Conservation (phyloP, 2,329 filamentous ascomycete genomes). For the Xylariaceae sp. region DNA sequence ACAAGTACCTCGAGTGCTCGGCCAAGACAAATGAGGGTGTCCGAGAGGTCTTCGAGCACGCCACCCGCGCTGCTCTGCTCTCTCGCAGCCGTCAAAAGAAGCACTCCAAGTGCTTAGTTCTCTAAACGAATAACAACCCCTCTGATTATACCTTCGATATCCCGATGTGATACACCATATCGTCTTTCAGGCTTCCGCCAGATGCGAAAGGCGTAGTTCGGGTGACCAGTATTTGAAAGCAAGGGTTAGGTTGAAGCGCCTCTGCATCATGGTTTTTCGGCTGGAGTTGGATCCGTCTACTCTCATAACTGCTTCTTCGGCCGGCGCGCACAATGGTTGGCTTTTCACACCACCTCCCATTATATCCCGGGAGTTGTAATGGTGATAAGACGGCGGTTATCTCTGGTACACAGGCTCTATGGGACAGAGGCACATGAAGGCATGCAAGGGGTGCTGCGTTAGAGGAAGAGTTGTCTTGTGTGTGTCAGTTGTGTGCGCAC, state of each 20-base stretch:
- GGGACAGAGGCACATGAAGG: constrained; percentile 15
- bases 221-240: constrained; percentile 25
- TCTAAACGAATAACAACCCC: constrained; percentile 55
- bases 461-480: constrained; percentile 18
- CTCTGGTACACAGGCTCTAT: constrained; percentile 21
- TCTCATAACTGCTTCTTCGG: constrained; percentile 24
- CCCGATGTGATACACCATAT: constrained; percentile 24
- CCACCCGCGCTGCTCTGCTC: constrained; percentile 87
- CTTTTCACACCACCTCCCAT: constrained; percentile 24
- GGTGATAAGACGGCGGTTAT: constrained; percentile 21
- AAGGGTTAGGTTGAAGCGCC: constrained; percentile 26
- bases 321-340: constrained; percentile 24
- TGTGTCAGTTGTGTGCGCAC: constrained; percentile 21
- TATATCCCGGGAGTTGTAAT: constrained; percentile 23
- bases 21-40: constrained; percentile 99
- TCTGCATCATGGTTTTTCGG: constrained; percentile 29
- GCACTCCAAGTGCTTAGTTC: constrained; percentile 70
- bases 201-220: constrained; percentile 24
- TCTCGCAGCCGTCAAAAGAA: constrained; percentile 63
- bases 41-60: constrained; percentile 97
- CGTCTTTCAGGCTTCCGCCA: constrained; percentile 20
- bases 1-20: constrained; percentile 99
- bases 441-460: constrained; percentile 24
- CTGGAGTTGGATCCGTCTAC: constrained; percentile 30
- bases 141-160: constrained; percentile 28